Evolutionary conservation across 768 basidiomycete species (phyloP), one percentile per base, ranked within the genome.

Genomic region (Pleurotus citrinopileatus): DNA sequence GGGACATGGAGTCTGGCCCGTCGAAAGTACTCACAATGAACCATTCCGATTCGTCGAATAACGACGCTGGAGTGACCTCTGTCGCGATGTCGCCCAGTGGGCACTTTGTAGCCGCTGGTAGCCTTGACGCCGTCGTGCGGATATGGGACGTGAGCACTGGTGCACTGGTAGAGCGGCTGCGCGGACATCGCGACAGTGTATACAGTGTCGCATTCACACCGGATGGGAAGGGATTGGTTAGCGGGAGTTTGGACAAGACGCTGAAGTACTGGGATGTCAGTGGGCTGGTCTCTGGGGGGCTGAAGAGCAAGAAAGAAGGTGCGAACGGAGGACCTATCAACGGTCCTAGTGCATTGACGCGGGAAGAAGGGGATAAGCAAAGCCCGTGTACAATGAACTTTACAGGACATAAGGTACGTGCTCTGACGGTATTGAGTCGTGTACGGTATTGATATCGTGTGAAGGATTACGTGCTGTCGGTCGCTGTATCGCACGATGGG

Each of bases 201-300:
- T 94, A 94, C 67, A 87, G 87, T 45, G 79, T 94, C 3, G 93
- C 91, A 23, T 99, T 98, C 70, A 93, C 91, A 1, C 94, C 93
- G 0, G 95, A 97, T 63, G 94, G 94, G 20, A 85, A 84, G 64
- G 89, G 86, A 5, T 76, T 99, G 59, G 92, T 98, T 3, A 94
- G 90, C 57, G 96, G 95, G 37, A 93, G 90, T 70, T 71, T 95
- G 63, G 92, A 95, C 65, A 89, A 89, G 76, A 92, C 89, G 43
- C 65, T 94, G 56, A 91, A 93, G 68, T 83, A 87, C 56, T 94
- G 93, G 90, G 91, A 94, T 65, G 79, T 44, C 42, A 23, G 42
- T 23, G 13, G 13, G 42, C 23, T 44, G 42, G 17, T 9, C 17
- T 29, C 48, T 17, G 20, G 29, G 67, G 81, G 20, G 66, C 59